Percentiles rank a stretch among this genome's conserved stretches.
phyloP scores from a whole-genome alignment of 2,329 filamentous ascomycete species.

The Pseudopithomyces chartarum region DNA sequence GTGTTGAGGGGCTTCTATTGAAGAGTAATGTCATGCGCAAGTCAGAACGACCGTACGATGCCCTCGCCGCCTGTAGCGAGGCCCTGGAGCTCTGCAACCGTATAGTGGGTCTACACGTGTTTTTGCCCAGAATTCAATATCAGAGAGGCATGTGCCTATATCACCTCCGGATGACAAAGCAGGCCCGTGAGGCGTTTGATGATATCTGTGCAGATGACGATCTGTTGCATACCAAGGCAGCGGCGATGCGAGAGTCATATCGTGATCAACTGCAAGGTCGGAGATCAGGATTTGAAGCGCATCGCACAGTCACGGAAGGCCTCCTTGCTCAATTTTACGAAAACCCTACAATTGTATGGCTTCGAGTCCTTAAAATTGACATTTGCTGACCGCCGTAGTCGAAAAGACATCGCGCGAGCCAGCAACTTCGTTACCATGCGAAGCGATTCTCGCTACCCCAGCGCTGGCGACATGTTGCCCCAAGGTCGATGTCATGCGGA shows the following conservation, averaged over 20 bases:
- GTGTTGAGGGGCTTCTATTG: slow-evolving; percentile 34
- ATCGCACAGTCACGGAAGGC: slow-evolving; percentile 23
- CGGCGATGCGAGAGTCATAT: slow-evolving; percentile 20
- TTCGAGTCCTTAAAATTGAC: not conserved
- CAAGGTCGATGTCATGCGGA: slow-evolving; percentile 7
- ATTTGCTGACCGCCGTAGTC: slow-evolving; percentile 18
- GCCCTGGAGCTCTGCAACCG: slow-evolving; percentile 35
- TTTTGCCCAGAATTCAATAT: slow-evolving; percentile 32
- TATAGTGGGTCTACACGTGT: slow-evolving; percentile 21
- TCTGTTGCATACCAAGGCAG: slow-evolving; percentile 15
- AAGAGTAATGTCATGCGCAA: slow-evolving; percentile 34
- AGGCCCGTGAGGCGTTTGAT: slow-evolving; percentile 27
- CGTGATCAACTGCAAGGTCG: slow-evolving; percentile 27
- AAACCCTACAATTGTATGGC: slow-evolving; percentile 17
- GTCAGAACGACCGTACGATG: slow-evolving; percentile 31
- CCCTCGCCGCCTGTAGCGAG: slow-evolving; percentile 38
- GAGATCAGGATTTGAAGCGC: slow-evolving; percentile 37
- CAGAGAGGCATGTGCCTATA: slow-evolving; percentile 31
- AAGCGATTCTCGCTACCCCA: slow-evolving; percentile 31
- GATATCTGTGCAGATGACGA: slow-evolving; percentile 14
- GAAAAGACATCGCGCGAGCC: slow-evolving; percentile 27
- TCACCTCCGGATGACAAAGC: slow-evolving; percentile 26
- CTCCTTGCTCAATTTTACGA: slow-evolving; percentile 23
- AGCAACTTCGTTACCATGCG: slow-evolving; percentile 27
- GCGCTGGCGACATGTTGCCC: slow-evolving; percentile 6